Conservation (phyloP, 2,329 filamentous ascomycete genomes). For the Claviceps spartinae region DNA sequence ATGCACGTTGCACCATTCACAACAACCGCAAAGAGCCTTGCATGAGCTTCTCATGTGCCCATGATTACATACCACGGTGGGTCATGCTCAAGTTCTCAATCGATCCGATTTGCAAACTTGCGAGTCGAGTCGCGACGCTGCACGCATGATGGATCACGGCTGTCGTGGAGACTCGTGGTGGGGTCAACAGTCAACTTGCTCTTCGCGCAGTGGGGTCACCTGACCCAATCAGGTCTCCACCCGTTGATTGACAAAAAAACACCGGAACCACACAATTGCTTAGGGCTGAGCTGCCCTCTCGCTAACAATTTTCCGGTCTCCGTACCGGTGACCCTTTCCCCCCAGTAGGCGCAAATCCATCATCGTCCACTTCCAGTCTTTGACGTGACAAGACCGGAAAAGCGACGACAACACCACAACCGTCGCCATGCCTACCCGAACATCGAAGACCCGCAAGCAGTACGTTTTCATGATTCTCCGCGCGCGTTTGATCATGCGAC, state of each 20-base stretch:
- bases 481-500: background rate
- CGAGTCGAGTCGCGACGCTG: too few species aligned
- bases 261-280: conserved; percentile 6
- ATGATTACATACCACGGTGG: background rate
- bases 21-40: conserved; percentile 5
- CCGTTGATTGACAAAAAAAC: background rate
- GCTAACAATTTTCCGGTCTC: conserved; percentile 22
- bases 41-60: conserved; percentile 5
- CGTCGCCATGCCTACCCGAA: conserved; percentile 59
- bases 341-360: conserved; percentile 24
- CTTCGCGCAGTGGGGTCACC: conserved; percentile 15
- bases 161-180: background rate
- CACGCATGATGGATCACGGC: too few species aligned
- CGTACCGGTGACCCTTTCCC: conserved; percentile 13
- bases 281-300: conserved; percentile 31
- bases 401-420: conserved; percentile 31
- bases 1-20: conserved; percentile 8
- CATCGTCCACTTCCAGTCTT: conserved; percentile 22
- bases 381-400: conserved; percentile 24
- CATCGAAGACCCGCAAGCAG: conserved; percentile 67
- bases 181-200: conserved; percentile 5
- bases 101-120: too few species aligned
- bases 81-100: background rate
- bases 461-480: conserved; percentile 31
- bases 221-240: conserved; percentile 9